Conservation (phyloP, 2,329 filamentous ascomycete species). For the Colletotrichum graminicola region DNA sequence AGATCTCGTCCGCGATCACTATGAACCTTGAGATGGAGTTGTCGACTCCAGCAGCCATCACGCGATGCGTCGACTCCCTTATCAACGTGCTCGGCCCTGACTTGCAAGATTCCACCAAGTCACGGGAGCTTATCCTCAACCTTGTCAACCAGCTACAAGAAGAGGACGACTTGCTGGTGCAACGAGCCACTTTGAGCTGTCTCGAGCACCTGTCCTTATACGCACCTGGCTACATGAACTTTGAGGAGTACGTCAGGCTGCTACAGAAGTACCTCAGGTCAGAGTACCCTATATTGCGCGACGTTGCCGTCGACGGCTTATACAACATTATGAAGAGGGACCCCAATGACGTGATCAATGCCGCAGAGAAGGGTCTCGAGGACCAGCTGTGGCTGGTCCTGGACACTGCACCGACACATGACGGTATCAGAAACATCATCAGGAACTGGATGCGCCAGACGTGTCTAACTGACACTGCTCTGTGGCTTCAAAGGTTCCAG, state of each 20-base stretch:
- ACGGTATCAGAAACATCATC: slow-evolving; percentile 87
- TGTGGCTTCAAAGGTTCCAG: slow-evolving; percentile 93
- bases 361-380: slow-evolving; percentile 83
- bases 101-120: slow-evolving; percentile 90
- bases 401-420: slow-evolving; percentile 80
- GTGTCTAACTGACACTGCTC: slow-evolving; percentile 79
- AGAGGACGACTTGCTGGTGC: slow-evolving; percentile 72
- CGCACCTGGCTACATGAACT: slow-evolving; percentile 88
- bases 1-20: slow-evolving; percentile 81
- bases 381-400: slow-evolving; percentile 93
- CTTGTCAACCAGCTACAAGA: slow-evolving; percentile 86
- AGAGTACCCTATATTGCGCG: slow-evolving; percentile 75
- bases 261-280: slow-evolving; percentile 84
- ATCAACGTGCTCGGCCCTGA: slow-evolving; percentile 97
- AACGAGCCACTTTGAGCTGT: slow-evolving; percentile 83
- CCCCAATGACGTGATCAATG: slow-evolving; percentile 82
- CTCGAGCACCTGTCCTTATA: slow-evolving; percentile 94
- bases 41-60: slow-evolving; percentile 84
- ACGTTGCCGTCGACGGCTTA: slow-evolving; percentile 87
- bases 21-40: slow-evolving; percentile 92
- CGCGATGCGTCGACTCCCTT: slow-evolving; percentile 91
- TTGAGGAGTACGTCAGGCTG: slow-evolving; percentile 83
- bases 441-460: slow-evolving; percentile 95
- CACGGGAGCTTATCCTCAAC: slow-evolving; percentile 90
- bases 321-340: slow-evolving; percentile 97